Base-by-base conservation (phyloP, 768 basidiomycete species). In the Suillus cothurnatus region DNA sequence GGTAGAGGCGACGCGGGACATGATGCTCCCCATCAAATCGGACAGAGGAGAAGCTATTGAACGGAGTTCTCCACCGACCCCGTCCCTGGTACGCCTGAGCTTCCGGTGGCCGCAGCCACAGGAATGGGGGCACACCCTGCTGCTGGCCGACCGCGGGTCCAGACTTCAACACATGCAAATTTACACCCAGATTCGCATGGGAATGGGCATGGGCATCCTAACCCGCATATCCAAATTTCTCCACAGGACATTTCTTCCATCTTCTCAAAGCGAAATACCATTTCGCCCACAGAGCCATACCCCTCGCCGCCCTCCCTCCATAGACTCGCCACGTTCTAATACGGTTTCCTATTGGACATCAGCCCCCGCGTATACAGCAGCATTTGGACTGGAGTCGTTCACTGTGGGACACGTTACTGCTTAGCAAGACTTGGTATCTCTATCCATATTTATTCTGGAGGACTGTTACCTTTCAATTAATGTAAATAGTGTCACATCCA, bases 11-110 rank as follows among this genome's bases (percentile, higher is more conserved):
- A 84, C 85, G 41, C 81, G 86, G 61, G 88, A 89, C 39, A 73
- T 92, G 72, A 81, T 86, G 75, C 79, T 95, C 31, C 93, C 93
- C 0, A 85, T 81, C 28, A 90, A n/a, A 89, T 23, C 86, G 86
- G 70, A 81, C 76, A 64, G 92, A 94, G 61, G 79, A 82, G 21
- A 76, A 79, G 43, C 72, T 90, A 61, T 77, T 86, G 77, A 75
- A 72, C 12, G 84, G 80, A 76, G 76, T 14, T 78, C 81, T 31
- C 78, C 77, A 0, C 58, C 70, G 6, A 64, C 66, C n/a, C 70
- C 17, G 58, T 45, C 12, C 59, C 57, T 34, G 45, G 50, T 65
- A 21, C 17, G 11, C 23, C 21, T 4, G 52, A 36, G 38, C 59
- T 61, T 34, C 58, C 64, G 0, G 31, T 45, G 47, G 11, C 59